Evolutionary conservation across 805 yeast genomes (phyloP).

Genomic region (Kodamaea laetipori): DNA sequence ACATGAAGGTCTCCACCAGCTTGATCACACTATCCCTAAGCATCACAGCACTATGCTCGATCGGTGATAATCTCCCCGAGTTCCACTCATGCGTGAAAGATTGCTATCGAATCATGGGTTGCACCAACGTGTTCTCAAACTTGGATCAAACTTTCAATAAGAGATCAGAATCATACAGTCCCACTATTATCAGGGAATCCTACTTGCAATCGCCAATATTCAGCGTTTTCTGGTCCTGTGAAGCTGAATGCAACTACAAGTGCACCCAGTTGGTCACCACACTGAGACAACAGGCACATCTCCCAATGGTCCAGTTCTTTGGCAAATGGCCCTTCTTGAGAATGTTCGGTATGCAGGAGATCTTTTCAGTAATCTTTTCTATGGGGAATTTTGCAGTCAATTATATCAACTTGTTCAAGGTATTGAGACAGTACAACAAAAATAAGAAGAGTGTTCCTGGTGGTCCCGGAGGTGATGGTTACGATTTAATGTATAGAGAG

Average conservation of each 20-base stretch:
- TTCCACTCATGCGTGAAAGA: conserved; percentile 26
- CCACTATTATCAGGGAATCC: not conserved
- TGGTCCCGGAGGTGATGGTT: conserved; percentile 14
- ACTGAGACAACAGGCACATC: conserved; percentile 20
- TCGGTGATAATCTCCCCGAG: conserved; percentile 37
- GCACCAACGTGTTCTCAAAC: conserved; percentile 20
- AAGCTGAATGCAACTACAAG: conserved; percentile 39
- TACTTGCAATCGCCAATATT: conserved; percentile 12
- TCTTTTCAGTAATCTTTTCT: conserved; percentile 38
- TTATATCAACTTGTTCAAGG: conserved; percentile 29
- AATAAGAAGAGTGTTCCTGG: conserved; percentile 13
- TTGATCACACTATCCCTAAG: not conserved
- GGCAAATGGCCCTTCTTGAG: conserved; percentile 49
- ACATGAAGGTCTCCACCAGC: not conserved
- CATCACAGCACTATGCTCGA: conserved; percentile 16
- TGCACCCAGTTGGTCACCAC: conserved; percentile 40
- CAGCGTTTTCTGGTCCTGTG: conserved; percentile 34
- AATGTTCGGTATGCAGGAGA: conserved; percentile 39
- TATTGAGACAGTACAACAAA: conserved; percentile 28
- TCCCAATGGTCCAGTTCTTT: conserved; percentile 39
- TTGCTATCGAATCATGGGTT: conserved; percentile 25
- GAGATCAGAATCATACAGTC: no score
- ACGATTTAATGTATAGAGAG: conserved; percentile 31
- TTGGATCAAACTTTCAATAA: conserved; percentile 8
- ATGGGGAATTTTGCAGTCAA: conserved; percentile 39